Evolutionary conservation across 306 rosid genomes (phyloP).

Genomic region (Nissolia schottii): DNA sequence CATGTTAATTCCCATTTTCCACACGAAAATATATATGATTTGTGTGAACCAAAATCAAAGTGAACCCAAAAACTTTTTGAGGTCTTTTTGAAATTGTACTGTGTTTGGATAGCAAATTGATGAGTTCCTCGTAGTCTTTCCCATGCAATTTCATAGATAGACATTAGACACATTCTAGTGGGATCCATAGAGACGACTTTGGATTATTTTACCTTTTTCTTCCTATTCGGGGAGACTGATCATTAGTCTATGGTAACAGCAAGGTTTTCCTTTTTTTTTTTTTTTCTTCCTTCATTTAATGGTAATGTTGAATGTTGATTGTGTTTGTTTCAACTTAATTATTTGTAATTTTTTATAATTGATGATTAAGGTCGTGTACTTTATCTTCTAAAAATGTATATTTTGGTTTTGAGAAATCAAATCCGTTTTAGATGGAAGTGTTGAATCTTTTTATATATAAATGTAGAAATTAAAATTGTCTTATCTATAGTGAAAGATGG

Average conservation of each 20-base stretch:
- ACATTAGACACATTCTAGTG: constrained; percentile 24
- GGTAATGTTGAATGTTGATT: no score
- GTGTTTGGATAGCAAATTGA: constrained; percentile 12
- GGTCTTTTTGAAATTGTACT: constrained; percentile 25
- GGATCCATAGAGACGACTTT: constrained; percentile 24
- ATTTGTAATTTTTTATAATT: no score
- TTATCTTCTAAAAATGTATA: no score
- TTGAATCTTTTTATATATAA: no score
- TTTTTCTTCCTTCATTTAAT: neutral
- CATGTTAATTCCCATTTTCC: constrained; percentile 43
- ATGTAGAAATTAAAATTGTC: no score
- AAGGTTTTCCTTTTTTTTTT: no score
- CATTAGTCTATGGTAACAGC: no score
- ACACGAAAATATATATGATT: constrained; percentile 38
- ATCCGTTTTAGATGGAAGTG: no score
- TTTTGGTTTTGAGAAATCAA: no score
- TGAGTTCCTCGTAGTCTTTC: constrained; percentile 21
- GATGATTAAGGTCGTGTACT: no score
- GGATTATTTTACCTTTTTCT: neutral
- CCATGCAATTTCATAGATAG: constrained; percentile 10
- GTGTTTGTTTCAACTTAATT: no score
- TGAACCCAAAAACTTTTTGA: constrained; percentile 3
- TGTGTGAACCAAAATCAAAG: constrained; percentile 1
- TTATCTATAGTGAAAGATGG: no score
- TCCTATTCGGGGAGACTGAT: neutral